A percentile compares a stretch with the other conserved stretches of the same genome.
phyloP scores from a whole-genome alignment of 2,329 filamentous ascomycete species.

The Botrytis elliptica region DNA sequence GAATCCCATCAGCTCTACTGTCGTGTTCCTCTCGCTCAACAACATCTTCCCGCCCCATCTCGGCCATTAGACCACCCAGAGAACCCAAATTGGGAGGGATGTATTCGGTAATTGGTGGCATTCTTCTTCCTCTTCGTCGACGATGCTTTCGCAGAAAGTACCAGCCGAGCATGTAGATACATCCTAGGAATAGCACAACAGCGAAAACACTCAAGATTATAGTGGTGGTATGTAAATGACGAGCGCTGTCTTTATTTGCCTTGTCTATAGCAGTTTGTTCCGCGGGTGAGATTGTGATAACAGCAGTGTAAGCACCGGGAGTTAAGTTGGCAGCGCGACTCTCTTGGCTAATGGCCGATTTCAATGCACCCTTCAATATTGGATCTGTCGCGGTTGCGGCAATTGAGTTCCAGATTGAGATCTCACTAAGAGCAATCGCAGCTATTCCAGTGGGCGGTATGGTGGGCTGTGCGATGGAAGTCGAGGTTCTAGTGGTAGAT shows the following conservation, averaged over 20 bases:
- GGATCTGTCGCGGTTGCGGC: not conserved
- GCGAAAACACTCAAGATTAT: not conserved
- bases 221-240: accelerated
- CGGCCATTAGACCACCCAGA: not conserved
- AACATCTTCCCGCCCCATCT: not conserved
- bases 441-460: not conserved
- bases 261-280: not conserved
- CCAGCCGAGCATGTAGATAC: not conserved
- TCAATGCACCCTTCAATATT: not conserved
- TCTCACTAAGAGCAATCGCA: not conserved
- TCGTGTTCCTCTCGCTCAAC: not conserved
- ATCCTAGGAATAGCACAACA: not conserved
- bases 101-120: not conserved
- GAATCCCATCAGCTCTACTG: not conserved
- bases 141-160: not conserved
- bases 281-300: not conserved
- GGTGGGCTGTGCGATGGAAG: not conserved
- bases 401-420: not conserved
- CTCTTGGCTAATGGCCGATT: not conserved
- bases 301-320: not conserved
- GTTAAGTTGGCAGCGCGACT: not conserved
- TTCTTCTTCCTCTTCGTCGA: not conserved
- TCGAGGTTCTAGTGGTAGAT: not conserved
- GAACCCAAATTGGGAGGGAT: not conserved
- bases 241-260: too few species aligned